A percentile compares a stretch with the other conserved stretches of the same genome.
phyloP scores from a whole-genome alignment of 495 filamentous ascomycete genomes.

The Hypoxylon rickii region DNA sequence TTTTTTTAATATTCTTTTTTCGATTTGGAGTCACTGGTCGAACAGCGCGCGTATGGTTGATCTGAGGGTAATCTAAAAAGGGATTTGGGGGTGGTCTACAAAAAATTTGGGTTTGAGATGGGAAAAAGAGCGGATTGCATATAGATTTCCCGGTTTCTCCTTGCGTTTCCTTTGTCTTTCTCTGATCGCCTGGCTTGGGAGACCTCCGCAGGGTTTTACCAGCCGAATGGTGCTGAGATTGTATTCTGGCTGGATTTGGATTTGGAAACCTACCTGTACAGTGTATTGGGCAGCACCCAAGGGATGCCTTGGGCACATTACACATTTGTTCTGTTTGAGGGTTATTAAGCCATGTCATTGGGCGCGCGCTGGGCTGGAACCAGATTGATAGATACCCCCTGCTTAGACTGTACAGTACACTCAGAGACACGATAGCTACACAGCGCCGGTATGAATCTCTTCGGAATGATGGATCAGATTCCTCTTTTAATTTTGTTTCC shows the following conservation, averaged over 20 bases:
- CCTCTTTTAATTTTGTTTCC: not conserved
- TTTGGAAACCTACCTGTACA: conserved; percentile 38
- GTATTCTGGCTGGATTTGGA: conserved; percentile 38
- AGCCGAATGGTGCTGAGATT: conserved; percentile 24
- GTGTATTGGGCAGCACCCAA: conserved; percentile 35
- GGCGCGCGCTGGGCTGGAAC: conserved; percentile 51
- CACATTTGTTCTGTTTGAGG: conserved; percentile 38
- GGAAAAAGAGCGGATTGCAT: conserved; percentile 48
- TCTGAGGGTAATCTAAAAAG: conserved; percentile 29
- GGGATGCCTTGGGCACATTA: conserved; percentile 33
- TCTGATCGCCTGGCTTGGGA: conserved; percentile 17
- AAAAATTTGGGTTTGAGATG: conserved; percentile 40
- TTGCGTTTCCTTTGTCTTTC: not conserved
- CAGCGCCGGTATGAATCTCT: conserved; percentile 42
- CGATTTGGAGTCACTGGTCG: conserved; percentile 35
- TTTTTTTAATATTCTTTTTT: conserved; percentile 33
- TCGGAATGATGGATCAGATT: conserved; percentile 42
- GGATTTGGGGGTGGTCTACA: conserved; percentile 37
- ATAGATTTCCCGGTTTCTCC: conserved; percentile 44
- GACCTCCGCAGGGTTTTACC: conserved; percentile 37
- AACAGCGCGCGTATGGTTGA: conserved; percentile 30
- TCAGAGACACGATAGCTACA: conserved; percentile 50
- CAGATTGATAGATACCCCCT: conserved; percentile 52
- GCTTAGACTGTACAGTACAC: conserved; percentile 53
- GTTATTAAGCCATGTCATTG: conserved; percentile 39